Conservation (phyloP, 768 basidiomycete species). For the Serendipita indica region DNA sequence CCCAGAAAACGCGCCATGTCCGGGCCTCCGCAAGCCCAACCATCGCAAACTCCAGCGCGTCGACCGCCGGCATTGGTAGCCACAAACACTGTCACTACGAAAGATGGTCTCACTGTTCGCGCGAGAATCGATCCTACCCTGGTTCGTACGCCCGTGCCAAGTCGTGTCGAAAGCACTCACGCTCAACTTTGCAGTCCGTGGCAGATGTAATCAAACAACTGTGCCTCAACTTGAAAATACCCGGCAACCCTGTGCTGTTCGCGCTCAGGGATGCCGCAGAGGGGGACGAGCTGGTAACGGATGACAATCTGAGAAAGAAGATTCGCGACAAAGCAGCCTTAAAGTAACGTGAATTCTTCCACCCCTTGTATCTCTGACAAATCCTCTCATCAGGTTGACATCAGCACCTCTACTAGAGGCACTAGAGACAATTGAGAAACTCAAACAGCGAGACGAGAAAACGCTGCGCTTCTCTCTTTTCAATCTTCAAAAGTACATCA, state of each 20-base stretch:
- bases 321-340: slow-evolving; percentile 65
- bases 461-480: slow-evolving; percentile 55
- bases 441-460: slow-evolving; percentile 42
- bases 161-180: background rate
- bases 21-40: slow-evolving; percentile 12
- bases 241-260: slow-evolving; percentile 54
- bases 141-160: slow-evolving; percentile 13
- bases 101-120: slow-evolving; percentile 40
- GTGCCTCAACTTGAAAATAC: slow-evolving; percentile 65
- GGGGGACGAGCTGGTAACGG: slow-evolving; percentile 68
- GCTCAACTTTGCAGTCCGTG: slow-evolving; percentile 32
- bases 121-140: slow-evolving; percentile 75
- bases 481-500: slow-evolving; percentile 62
- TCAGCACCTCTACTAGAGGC: slow-evolving; percentile 71
- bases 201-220: slow-evolving; percentile 75
- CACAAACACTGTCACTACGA: slow-evolving; percentile 71
- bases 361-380: background rate
- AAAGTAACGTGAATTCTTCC: slow-evolving; percentile 33
- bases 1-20: background rate
- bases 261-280: slow-evolving; percentile 59
- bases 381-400: slow-evolving; percentile 41
- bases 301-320: slow-evolving; percentile 71
- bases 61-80: slow-evolving; percentile 39
- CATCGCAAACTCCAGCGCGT: slow-evolving; percentile 7
- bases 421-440: slow-evolving; percentile 55